Base-by-base conservation (phyloP, 495 filamentous ascomycete species). In the Penicillium lagena region DNA sequence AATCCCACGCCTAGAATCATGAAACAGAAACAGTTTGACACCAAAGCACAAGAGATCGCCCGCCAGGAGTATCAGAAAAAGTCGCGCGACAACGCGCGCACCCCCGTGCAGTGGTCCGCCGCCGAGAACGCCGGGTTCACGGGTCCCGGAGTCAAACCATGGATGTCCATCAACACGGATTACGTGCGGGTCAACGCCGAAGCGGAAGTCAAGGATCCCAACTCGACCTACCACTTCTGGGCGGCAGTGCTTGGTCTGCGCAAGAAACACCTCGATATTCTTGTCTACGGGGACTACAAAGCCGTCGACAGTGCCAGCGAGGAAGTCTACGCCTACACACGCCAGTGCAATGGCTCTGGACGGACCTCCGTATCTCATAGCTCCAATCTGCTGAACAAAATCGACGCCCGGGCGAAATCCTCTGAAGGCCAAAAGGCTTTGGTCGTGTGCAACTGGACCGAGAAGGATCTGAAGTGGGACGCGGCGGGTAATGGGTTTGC, bases 91-190 rank as follows among this genome's bases (percentile, higher is more conserved):
- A 76, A 81, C 44, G 75, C 59, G n/a, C 71, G 78, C 41, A 78
- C 70, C 4, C 78, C 78, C 0, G 64, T 79, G 12, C 66, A 78
- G 49, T 82, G 77, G 78, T 59, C 68, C 35, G 42, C 59, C 22
- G 62, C 56, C 1, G 56, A 66, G 0, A 73, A 80, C 46, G 76
- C 58, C 2, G 78, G 78, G 2, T 81, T 79, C 52, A 75, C 71
- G 2, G 56, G 59, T 40, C 62, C 70, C 2, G 65, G 60, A 11
- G 73, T 68, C 13, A 74, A 71, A 45, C 77, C 80, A 3, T 84
- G 80, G 80, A 83, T 83, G 78, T 71, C 77, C 2, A 70, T 78
- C 28, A 75, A 82, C 59, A 71, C 77, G 12, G 58, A 77, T 46
- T 78, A 75, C 43, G 41, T 30, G 3, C 50, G 58, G 8, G 56